Conservation (phyloP, 164 flowering plant genomes). For the Kingdonia uniflora region DNA sequence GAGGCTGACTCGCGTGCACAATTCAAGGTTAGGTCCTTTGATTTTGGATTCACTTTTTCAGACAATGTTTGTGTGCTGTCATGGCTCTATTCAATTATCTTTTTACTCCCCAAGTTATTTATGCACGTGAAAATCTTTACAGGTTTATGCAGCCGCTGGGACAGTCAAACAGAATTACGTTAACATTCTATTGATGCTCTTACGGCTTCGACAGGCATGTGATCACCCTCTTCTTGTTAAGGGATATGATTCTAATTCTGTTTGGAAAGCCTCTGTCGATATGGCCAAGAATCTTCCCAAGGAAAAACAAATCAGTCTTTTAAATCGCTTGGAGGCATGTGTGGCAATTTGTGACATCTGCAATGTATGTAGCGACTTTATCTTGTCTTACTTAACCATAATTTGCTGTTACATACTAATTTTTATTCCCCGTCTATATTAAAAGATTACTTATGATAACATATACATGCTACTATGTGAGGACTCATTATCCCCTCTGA, state of each 20-base stretch:
- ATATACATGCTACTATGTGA: no score
- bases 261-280: slow-evolving; percentile 52
- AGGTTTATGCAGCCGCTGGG: slow-evolving; percentile 97
- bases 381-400: background rate
- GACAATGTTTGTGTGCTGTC: background rate
- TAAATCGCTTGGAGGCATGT: slow-evolving; percentile 60
- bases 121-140: slow-evolving; percentile 1
- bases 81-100: background rate
- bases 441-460: no score
- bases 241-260: slow-evolving; percentile 45
- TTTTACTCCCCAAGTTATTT: background rate
- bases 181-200: slow-evolving; percentile 86
- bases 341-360: slow-evolving; percentile 81
- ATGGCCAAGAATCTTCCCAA: slow-evolving; percentile 66
- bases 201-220: slow-evolving; percentile 99
- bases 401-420: no score
- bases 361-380: slow-evolving; percentile 45
- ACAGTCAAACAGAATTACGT: slow-evolving; percentile 97
- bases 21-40: slow-evolving; percentile 42
- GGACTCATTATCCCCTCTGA: no score
- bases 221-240: slow-evolving; percentile 90
- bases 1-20: slow-evolving; percentile 84
- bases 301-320: slow-evolving; percentile 41
- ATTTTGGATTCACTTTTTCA: background rate
- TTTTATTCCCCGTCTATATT: no score